A percentile compares a stretch with the other conserved stretches of the same genome.
phyloP scores from a whole-genome alignment of 805 yeast species.

The Kodamaea hsintzibuensis region DNA sequence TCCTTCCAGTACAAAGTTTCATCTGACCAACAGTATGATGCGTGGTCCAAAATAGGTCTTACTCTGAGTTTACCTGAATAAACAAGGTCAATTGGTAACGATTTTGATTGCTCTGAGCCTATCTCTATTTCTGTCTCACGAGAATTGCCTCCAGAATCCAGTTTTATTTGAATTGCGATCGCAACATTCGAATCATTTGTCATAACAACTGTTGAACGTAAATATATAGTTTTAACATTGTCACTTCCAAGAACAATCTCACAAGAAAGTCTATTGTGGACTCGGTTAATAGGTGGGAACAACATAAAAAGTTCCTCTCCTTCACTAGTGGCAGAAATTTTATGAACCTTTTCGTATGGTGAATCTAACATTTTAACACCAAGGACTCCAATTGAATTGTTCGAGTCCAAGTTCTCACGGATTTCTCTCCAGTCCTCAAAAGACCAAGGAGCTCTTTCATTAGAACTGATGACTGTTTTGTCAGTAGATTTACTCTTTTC shows the following conservation, averaged over 20 bases:
- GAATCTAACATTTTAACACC: conserved; percentile 63
- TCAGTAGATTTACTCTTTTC: conserved; percentile 15
- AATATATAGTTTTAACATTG: conserved; percentile 73
- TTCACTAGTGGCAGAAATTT: conserved; percentile 71
- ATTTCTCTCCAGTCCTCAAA: conserved; percentile 92
- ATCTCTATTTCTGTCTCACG: conserved; percentile 32
- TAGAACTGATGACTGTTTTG: conserved; percentile 43
- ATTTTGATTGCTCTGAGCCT: conserved; percentile 54
- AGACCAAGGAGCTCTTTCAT: conserved; percentile 71
- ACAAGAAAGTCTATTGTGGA: conserved; percentile 74
- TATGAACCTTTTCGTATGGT: conserved; percentile 51
- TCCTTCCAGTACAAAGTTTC: conserved; percentile 66
- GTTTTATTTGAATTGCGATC: conserved; percentile 46
- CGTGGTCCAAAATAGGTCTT: conserved; percentile 57
- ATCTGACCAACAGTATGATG: conserved; percentile 67
- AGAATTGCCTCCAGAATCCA: conserved; percentile 24
- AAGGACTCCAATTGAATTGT: conserved; percentile 58
- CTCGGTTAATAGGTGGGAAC: conserved; percentile 57
- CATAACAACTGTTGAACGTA: conserved; percentile 74
- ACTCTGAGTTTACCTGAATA: conserved; percentile 58
- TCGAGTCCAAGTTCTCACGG: conserved; percentile 75
- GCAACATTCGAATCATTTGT: conserved; percentile 63
- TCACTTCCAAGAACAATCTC: conserved; percentile 70
- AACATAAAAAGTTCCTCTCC: conserved; percentile 79
- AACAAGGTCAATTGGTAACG: conserved; percentile 75